Conservation (phyloP, 2,329 filamentous ascomycete species). For the Pyrenophora graminea region DNA sequence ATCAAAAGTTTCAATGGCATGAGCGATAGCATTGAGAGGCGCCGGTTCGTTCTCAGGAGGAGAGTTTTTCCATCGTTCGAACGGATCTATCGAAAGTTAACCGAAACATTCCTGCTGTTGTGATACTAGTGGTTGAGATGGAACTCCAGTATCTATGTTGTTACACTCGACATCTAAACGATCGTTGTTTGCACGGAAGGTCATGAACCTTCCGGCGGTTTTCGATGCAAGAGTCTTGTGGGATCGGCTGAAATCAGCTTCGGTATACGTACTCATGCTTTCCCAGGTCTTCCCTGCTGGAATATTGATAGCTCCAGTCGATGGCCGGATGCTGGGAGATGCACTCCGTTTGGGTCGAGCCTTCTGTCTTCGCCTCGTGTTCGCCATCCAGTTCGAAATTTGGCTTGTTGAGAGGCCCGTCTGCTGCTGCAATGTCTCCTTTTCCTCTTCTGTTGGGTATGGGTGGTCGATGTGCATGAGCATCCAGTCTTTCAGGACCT, state of each 20-base stretch:
- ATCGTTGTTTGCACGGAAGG: conserved; percentile 22
- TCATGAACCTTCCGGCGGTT: conserved; percentile 27
- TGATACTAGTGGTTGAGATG: conserved; percentile 10
- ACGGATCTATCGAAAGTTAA: conserved; percentile 60
- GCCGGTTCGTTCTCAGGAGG: conserved; percentile 72
- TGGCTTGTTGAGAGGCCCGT: conserved; percentile 83
- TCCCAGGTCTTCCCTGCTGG: conserved; percentile 64
- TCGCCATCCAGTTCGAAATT: conserved; percentile 91
- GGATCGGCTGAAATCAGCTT: conserved; percentile 16
- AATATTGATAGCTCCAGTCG: conserved; percentile 72
- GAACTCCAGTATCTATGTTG: conserved; percentile 4
- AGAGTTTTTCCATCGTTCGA: conserved; percentile 71
- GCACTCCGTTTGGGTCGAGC: conserved; percentile 68
- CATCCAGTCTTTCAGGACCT: conserved; percentile 83
- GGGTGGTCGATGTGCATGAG: conserved; percentile 78
- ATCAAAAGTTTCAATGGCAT: conserved; percentile 57
- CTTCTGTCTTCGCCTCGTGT: conserved; percentile 82
- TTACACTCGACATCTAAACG: conserved; percentile 1
- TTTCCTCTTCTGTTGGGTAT: conserved; percentile 87
- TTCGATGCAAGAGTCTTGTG: conserved; percentile 24
- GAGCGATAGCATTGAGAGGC: conserved; percentile 65
- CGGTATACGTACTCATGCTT: conserved; percentile 40
- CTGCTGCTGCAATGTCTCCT: conserved; percentile 74
- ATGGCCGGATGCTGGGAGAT: conserved; percentile 69
- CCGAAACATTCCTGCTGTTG: conserved; percentile 33